A percentile compares a stretch with the other conserved stretches of the same genome.
These are phyloP conservation scores for Butyriboletus regius DNA, from an alignment of 1,284 basidiomycete genomes.

Conservation along the genomic window DNA sequence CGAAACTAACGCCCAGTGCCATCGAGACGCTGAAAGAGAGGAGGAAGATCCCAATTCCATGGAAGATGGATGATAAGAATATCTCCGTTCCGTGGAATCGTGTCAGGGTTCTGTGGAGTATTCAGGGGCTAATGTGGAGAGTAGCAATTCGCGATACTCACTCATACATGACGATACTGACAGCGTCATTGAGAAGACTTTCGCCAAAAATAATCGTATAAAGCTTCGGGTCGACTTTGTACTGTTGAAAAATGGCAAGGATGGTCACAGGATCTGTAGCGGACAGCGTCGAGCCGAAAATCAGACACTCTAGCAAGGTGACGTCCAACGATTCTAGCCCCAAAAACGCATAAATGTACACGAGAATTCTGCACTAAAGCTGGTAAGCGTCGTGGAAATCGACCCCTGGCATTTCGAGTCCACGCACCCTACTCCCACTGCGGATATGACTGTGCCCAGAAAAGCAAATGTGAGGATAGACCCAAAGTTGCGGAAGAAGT, in stretches of 20 bases:
- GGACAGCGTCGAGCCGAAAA: constrained; percentile 92
- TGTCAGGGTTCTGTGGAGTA: constrained; percentile 65
- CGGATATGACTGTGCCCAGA: constrained; percentile 91
- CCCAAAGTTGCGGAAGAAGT: constrained; percentile 95
- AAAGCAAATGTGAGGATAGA: constrained; percentile 96
- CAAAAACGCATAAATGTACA: constrained; percentile 90
- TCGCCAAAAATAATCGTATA: constrained; percentile 98
- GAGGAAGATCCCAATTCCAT: constrained; percentile 92
- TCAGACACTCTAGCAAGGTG: constrained; percentile 83
- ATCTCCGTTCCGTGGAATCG: constrained; percentile 89
- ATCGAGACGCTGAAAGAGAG: constrained; percentile 92
- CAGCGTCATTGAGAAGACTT: constrained; percentile 94
- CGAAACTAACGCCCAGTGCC: constrained; percentile 86
- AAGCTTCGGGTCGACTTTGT: constrained; percentile 96
- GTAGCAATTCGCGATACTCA: constrained; percentile 43
- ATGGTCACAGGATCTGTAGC: constrained; percentile 99
- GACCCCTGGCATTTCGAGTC: not conserved
- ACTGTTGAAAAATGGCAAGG: constrained; percentile 95
- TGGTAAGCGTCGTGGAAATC: constrained; percentile 36
- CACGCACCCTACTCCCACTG: constrained; percentile 87
- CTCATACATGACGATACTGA: constrained; percentile 99
- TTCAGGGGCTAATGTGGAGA: constrained; percentile 9
- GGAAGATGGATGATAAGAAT: constrained; percentile 82
- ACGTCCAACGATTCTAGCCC: constrained; percentile 81
- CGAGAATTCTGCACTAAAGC: constrained; percentile 68